Percentiles rank a stretch among this genome's conserved stretches.
Evolutionary conservation across 225 moss, liverwort and hornwort species (phyloP).

Genomic region (Thuidium tamariscinum): DNA sequence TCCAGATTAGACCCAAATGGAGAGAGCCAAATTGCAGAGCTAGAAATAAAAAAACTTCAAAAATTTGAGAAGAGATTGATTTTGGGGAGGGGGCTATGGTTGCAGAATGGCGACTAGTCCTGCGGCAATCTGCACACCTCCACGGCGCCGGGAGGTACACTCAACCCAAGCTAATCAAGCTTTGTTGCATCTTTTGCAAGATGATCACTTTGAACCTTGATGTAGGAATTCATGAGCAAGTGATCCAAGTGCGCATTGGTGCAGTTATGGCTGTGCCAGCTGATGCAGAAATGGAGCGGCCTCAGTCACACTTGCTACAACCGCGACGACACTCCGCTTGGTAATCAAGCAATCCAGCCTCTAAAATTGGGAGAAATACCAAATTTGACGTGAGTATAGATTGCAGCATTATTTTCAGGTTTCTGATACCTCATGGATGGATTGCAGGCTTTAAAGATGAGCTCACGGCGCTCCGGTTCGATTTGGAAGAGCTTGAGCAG

Average conservation of each 20-base stretch:
- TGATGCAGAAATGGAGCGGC: slow-evolving; percentile 65
- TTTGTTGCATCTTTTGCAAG: not conserved
- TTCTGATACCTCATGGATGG: not conserved
- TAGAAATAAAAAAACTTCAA: not conserved
- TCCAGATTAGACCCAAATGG: not conserved
- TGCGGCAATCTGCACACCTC: not conserved
- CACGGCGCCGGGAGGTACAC: slow-evolving; percentile 8
- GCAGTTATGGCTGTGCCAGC: slow-evolving; percentile 63
- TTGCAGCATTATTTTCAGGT: not conserved
- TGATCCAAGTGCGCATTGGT: not conserved
- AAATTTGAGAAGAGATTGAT: not conserved
- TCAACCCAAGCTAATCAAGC: not conserved
- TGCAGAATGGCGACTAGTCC: not conserved
- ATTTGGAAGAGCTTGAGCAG: not conserved
- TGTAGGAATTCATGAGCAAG: not conserved
- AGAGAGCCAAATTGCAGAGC: not conserved
- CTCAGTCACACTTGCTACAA: slow-evolving; percentile 47
- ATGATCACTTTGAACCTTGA: not conserved
- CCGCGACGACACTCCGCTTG: slow-evolving; percentile 26
- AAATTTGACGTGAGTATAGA: not conserved
- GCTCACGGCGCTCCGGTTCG: not conserved
- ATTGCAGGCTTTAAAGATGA: not conserved
- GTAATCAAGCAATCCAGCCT: not conserved
- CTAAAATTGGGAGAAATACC: not conserved
- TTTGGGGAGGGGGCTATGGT: not conserved